Conservation (phyloP, 805 yeast genomes). For the Ogataea pini region DNA sequence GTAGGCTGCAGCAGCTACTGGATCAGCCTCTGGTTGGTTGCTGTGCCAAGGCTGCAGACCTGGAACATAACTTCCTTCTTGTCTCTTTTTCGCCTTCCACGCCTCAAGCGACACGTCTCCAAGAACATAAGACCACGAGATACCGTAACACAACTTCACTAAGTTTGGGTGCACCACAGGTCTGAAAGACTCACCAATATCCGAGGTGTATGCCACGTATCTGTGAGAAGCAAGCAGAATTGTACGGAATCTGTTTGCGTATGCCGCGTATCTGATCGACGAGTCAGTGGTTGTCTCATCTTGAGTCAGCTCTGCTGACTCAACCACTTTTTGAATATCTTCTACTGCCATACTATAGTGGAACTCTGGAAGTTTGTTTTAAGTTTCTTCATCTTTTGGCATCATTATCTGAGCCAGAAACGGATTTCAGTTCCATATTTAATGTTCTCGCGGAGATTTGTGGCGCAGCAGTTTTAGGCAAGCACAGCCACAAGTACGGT, state of each 20-base stretch:
- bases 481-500: background rate
- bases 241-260: conserved; percentile 73
- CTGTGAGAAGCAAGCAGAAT: conserved; percentile 72
- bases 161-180: conserved; percentile 72
- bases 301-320: conserved; percentile 4
- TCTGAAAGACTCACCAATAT: conserved; percentile 82
- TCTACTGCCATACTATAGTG: conserved; percentile 2
- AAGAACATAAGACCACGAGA: conserved; percentile 73
- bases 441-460: background rate
- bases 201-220: conserved; percentile 84
- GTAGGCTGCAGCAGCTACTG: conserved; percentile 39
- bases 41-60: conserved; percentile 72
- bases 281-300: conserved; percentile 28
- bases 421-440: background rate
- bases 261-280: conserved; percentile 72
- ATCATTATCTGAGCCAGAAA: too few relatives aligned
- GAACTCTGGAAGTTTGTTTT: too few relatives aligned
- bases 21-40: conserved; percentile 42
- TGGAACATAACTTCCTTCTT: conserved; percentile 61
- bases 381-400: too few relatives aligned
- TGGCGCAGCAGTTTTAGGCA: background rate
- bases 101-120: conserved; percentile 76
- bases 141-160: conserved; percentile 67
- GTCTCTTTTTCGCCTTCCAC: conserved; percentile 68
- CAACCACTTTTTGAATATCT: conserved; percentile 2